Base-by-base conservation (phyloP, 1,284 basidiomycete species). In the Ganoderma lingzhi region DNA sequence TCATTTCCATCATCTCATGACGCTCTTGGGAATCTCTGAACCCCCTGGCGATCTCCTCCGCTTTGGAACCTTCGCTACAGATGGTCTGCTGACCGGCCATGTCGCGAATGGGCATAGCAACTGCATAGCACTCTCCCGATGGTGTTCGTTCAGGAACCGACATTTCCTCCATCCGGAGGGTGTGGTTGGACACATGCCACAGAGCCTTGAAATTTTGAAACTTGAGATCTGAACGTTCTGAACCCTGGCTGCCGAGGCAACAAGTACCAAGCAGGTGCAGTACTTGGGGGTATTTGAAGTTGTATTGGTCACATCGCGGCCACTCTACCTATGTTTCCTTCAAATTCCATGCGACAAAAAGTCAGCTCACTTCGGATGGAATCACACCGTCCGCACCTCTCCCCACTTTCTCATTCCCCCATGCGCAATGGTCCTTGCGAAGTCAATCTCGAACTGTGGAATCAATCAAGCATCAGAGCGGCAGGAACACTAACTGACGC, bases 1-100 rank as follows among this genome's bases (percentile, higher is more conserved):
- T 68, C 67, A 45, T 45, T 68, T 48, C 60, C 67, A 65, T 70
- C 65, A 62, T 61, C 64, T 39, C 70, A 69, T 68, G 70, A 69
- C 67, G 69, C 61, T 35, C 62, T 71, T 65, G 67, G 64, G 64
- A 70, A 64, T 55, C 44, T 35, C 19, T 48, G 19, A 23, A n/a
- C 45, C 45, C 6, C 23, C 65, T 60, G 59, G 62, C 59, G 51
- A 37, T 51, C 41, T 37, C 9, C 53, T 59, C 12, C 15, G 15
- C 44, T 39, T 37, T 39, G 56, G 19, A 66, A 62, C 55, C 65
- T 53, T 32, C 53, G 48, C 45, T n/a, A 58, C 48, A 41, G 39
- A 4, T n/a, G 65, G 51, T 67, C 65, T 59, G 70, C 56, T 61
- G 55, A 65, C 67, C 67, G 35, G 23, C 23, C 23, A 23, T 23